Base-by-base conservation (phyloP, 139 green algal species). In the Chlamydomonas sp. region DNA sequence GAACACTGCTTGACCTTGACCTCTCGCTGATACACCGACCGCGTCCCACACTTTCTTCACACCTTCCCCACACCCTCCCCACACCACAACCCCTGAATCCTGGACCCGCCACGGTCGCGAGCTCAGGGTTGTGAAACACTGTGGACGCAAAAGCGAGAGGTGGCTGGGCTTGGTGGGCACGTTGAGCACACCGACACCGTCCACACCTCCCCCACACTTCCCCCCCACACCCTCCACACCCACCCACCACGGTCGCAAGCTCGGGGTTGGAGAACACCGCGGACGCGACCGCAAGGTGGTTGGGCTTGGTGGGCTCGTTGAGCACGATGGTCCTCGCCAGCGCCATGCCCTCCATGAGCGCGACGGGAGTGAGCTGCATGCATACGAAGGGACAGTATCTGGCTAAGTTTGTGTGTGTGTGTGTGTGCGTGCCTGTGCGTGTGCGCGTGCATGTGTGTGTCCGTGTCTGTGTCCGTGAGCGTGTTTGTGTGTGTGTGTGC, bases 191-290 rank as follows among this genome's bases (percentile, higher is more conserved):
- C n/a, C n/a, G n/a, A n/a, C n/a, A n/a, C n/a, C n/a, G n/a, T n/a
- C n/a, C n/a, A n/a, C n/a, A n/a, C n/a, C n/a, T n/a, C n/a, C n/a
- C n/a, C n/a, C n/a, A n/a, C n/a, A n/a, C n/a, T n/a, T n/a, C n/a
- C n/a, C n/a, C n/a, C n/a, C n/a, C n/a, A n/a, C n/a, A n/a, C n/a
- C n/a, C n/a, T n/a, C n/a, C n/a, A n/a, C n/a, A n/a, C n/a, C n/a
- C n/a, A 65, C 82, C 33, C 67, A 88, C 82, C 72, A 96, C 90
- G 0, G 88, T 95, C 34, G 81, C 91, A 58, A 99, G 79, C 24
- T 91, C 89, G 3, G 95, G 95, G 68, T 95, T 81, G 22, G 80
- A 87, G 76, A 99, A 99, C 6, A 97, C 81, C 1, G 83, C 83
- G 31, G 72, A 83, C 31, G 83, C 35, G 68, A 94, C 83, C 24